A percentile compares a stretch with the other conserved stretches of the same genome.
These are phyloP conservation scores for Yarrowia sp. DNA, from an alignment of 805 yeast genomes.

Conservation along the genomic window DNA sequence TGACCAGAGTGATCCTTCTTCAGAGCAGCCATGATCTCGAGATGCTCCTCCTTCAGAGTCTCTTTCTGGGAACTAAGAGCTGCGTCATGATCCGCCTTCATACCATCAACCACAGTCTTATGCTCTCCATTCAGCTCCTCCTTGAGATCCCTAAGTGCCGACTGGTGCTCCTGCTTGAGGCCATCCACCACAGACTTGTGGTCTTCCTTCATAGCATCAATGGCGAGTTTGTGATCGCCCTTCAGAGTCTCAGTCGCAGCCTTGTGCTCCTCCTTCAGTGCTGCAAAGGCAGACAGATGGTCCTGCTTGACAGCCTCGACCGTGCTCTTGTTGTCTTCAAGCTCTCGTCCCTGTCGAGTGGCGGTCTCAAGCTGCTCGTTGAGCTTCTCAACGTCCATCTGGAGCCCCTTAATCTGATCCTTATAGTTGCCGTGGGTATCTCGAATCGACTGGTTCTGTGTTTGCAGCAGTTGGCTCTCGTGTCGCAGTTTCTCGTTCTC, in stretches of 20 bases:
- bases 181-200: not conserved
- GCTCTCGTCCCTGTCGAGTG: not conserved
- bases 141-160: constrained; percentile 14
- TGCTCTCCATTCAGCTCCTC: constrained; percentile 6
- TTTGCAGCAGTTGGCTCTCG: constrained; percentile 29
- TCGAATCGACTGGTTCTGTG: constrained; percentile 32
- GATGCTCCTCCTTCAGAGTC: not conserved
- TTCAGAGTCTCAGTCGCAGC: not conserved
- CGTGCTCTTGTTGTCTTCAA: not conserved
- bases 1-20: constrained; percentile 3
- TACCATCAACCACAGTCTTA: not conserved
- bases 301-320: constrained; percentile 8
- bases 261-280: constrained; percentile 10
- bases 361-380: constrained; percentile 8
- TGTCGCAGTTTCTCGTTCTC: constrained; percentile 27
- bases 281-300: not conserved
- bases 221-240: not conserved
- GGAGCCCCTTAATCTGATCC: constrained; percentile 24
- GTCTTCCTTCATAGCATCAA: not conserved
- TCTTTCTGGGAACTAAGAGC: not conserved
- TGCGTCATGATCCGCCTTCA: constrained; percentile 10
- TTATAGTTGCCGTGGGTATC: constrained; percentile 36
- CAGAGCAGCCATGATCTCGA: not conserved
- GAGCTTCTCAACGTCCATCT: constrained; percentile 15
- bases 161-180: constrained; percentile 9